Conservation (phyloP, 768 basidiomycete species). For the Stropharia rugosoannulata region DNA sequence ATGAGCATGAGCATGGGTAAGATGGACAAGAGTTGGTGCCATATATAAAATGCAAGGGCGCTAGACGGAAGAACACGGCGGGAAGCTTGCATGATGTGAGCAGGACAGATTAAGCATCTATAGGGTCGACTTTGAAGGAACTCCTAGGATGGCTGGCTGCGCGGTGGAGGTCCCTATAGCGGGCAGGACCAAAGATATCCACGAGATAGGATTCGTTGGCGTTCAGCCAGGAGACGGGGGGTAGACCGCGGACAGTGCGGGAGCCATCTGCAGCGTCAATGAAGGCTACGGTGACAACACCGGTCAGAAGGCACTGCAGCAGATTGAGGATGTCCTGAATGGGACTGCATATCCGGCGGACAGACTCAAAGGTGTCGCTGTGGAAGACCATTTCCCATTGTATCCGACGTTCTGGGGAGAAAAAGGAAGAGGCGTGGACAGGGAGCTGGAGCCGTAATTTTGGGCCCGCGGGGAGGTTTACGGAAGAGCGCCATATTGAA, state of each 20-base stretch:
- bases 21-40: not conserved
- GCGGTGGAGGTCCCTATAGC: constrained; percentile 69
- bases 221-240: constrained; percentile 75
- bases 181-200: constrained; percentile 72
- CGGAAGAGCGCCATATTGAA: constrained; percentile 75
- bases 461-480: constrained; percentile 76
- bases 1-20: constrained; percentile 2
- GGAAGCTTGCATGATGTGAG: not conserved
- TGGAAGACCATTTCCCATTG: constrained; percentile 94
- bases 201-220: constrained; percentile 65
- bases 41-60: constrained; percentile 1
- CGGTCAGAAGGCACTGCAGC: constrained; percentile 72
- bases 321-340: constrained; percentile 70
- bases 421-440: constrained; percentile 79
- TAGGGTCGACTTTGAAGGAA: constrained; percentile 73
- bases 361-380: constrained; percentile 70
- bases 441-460: constrained; percentile 72
- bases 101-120: constrained; percentile 30
- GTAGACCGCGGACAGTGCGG: constrained; percentile 75
- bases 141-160: constrained; percentile 71
- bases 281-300: constrained; percentile 68
- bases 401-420: constrained; percentile 78
- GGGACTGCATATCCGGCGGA: constrained; percentile 65
- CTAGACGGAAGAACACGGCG: not conserved
- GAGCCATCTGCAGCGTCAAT: constrained; percentile 75